Conservation (phyloP, 2,329 filamentous ascomycete genomes). For the Diplodia intermedia region DNA sequence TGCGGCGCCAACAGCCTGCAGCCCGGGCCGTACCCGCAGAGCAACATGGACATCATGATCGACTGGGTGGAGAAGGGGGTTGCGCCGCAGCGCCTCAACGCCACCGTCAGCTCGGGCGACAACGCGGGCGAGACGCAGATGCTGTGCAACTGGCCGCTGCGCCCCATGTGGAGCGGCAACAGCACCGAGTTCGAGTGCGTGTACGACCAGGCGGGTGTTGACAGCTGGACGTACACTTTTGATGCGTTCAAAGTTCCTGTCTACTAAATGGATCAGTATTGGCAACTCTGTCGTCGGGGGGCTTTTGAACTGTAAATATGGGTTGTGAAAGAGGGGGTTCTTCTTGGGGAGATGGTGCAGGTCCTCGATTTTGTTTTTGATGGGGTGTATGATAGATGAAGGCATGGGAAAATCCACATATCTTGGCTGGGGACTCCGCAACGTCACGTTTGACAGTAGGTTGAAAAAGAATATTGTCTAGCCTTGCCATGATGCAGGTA, state of each 20-base stretch:
- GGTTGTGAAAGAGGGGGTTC: background rate
- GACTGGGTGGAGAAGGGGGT: constrained; percentile 38
- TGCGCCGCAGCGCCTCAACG: constrained; percentile 49
- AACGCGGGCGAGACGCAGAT: constrained; percentile 46
- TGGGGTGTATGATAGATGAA: background rate
- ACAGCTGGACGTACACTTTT: constrained; percentile 30
- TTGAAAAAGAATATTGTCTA: too few relatives aligned
- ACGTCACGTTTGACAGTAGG: background rate
- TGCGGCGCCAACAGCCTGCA: constrained; percentile 34
- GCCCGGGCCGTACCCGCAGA: constrained; percentile 34
- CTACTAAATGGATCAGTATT: constrained; percentile 22
- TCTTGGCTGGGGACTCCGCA: background rate
- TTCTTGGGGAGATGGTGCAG: background rate
- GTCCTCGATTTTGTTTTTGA: background rate
- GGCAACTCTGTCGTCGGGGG: background rate
- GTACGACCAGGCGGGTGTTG: constrained; percentile 23
- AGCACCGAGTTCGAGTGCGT: constrained; percentile 23
- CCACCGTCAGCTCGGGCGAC: constrained; percentile 44
- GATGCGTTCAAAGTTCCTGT: constrained; percentile 28
- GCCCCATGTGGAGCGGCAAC: constrained; percentile 37
- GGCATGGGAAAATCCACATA: background rate
- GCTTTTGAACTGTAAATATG: background rate
- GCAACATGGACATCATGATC: constrained; percentile 33
- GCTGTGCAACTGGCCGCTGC: constrained; percentile 52
- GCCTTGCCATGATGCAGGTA: background rate